Conservation (phyloP, 371 early-diverging fungal species). For the Rhizopus stolonifer region DNA sequence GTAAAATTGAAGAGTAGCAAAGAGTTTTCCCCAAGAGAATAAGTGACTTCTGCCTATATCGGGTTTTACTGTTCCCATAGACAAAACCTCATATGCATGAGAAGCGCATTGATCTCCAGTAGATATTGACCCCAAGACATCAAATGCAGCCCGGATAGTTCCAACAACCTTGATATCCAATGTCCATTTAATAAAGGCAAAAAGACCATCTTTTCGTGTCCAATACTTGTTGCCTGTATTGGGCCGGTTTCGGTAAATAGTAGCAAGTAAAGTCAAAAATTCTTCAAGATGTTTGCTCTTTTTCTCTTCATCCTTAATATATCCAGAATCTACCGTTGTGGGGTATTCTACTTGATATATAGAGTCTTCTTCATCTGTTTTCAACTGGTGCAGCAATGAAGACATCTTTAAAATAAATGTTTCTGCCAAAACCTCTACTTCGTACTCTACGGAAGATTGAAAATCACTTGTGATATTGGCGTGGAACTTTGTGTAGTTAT, state of each 20-base stretch:
- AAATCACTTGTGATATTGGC: slow-evolving; percentile 22
- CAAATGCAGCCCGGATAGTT: slow-evolving; percentile 28
- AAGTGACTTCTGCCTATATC: slow-evolving; percentile 15
- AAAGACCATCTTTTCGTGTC: slow-evolving; percentile 55
- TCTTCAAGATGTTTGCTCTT: slow-evolving; percentile 50
- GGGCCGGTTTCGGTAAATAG: slow-evolving; percentile 66
- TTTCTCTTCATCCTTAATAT: slow-evolving; percentile 1
- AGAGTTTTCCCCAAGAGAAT: slow-evolving; percentile 41
- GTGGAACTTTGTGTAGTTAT: slow-evolving; percentile 24
- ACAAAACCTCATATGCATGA: slow-evolving; percentile 17
- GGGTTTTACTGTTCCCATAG: slow-evolving; percentile 13
- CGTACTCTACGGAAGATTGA: slow-evolving; percentile 43
- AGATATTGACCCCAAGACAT: slow-evolving; percentile 29
- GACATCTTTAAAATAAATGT: slow-evolving; percentile 59
- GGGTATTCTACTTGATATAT: slow-evolving; percentile 11
- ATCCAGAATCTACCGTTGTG: slow-evolving; percentile 17
- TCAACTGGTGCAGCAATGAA: slow-evolving; percentile 57
- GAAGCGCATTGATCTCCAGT: slow-evolving; percentile 29
- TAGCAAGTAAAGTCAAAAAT: slow-evolving; percentile 61
- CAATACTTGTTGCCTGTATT: slow-evolving; percentile 78
- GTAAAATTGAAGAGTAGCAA: slow-evolving; percentile 31
- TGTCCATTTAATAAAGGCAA: slow-evolving; percentile 73
- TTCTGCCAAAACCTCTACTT: slow-evolving; percentile 41
- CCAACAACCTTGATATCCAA: slow-evolving; percentile 32
- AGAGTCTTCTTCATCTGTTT: slow-evolving; percentile 65